A percentile compares a stretch with the other conserved stretches of the same genome.
Conservation (phyloP, 108 stramenopile species). For the Parietichytrium sp. region DNA sequence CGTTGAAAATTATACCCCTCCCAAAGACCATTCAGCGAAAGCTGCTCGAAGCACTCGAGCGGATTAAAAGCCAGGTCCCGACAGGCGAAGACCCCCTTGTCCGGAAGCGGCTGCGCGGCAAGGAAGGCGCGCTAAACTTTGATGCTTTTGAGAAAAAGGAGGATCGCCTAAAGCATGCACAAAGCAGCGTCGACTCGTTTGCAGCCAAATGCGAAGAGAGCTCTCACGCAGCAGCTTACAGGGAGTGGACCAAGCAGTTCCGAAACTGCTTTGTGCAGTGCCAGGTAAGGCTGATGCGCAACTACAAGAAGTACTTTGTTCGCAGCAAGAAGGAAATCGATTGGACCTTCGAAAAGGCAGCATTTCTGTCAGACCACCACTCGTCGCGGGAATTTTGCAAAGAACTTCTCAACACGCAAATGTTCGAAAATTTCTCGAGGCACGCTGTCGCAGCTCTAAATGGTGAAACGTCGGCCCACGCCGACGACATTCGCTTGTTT, state of each 20-base stretch:
- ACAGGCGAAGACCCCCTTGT: not conserved
- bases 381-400: conserved; percentile 3
- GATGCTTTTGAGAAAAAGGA: not conserved
- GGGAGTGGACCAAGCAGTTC: not conserved
- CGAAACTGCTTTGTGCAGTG: not conserved
- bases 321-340: conserved; percentile 20
- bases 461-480: not conserved
- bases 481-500: not conserved
- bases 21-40: not conserved
- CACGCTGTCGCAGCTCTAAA: not conserved
- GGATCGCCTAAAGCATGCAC: not conserved
- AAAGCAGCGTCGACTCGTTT: not conserved
- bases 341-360: not conserved
- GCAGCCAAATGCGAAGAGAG: not conserved
- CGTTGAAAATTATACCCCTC: not conserved
- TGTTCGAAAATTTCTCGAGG: not conserved
- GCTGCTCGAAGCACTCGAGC: not conserved
- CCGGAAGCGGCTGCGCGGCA: not conserved
- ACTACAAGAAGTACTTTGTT: not conserved
- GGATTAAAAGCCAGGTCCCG: not conserved
- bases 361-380: not conserved
- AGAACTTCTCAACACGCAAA: not conserved
- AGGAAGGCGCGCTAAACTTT: not conserved
- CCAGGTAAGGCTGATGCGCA: not conserved
- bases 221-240: not conserved